Evolutionary conservation across 1,284 basidiomycete genomes (phyloP), one percentile per base, ranked within the genome.

Genomic region (Heimioporus retisporus): DNA sequence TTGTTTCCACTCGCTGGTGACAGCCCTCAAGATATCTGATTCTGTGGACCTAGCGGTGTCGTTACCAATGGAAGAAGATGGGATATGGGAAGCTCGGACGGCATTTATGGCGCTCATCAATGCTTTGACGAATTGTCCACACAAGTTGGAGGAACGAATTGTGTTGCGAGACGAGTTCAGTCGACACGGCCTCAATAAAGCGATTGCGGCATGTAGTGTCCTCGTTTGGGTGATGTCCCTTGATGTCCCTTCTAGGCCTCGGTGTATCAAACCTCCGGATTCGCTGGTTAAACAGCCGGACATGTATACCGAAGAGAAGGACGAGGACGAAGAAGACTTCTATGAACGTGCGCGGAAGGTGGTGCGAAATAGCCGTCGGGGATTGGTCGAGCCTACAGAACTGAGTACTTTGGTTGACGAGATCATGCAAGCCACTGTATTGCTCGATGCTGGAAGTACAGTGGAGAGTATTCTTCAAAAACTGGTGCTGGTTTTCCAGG

Each of bases 271-370:
- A 71, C 93, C 94, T 2, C 93, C 95, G 16, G 94, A 96, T 55
- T 79, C 80, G 2, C 81, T 96, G 43, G 75, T 91, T 21, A 92
- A 86, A 0, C 95, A 97, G 73, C 82, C 96, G 10, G 88, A 93
- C 69, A 86, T 95, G 21, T 97, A 96, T 72, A 86, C 88, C 0
- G 95, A 97, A 69, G 95, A 96, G 77, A 94, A 95, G 72, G 93
- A 93, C 59, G 95, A 96, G 70, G 96, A 97, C 77, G 92, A 95
- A 76, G 91, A 93, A 75, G 93, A 96, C 63, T 85, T 95, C 77
- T 87, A 90, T 23, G 90, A 94, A 65, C 86, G 87, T 44, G 82
- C 87, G 21, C 82, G 83, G 18, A 80, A 77, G 68, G 73, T 87
- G n/a, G 80, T 90, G 64, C 75, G 75, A 51, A 71, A 77, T 62